These are phyloP conservation scores for Dorcoceras hygrometricum DNA, from an alignment of 257 asterid genomes.

Conservation along the genomic window DNA sequence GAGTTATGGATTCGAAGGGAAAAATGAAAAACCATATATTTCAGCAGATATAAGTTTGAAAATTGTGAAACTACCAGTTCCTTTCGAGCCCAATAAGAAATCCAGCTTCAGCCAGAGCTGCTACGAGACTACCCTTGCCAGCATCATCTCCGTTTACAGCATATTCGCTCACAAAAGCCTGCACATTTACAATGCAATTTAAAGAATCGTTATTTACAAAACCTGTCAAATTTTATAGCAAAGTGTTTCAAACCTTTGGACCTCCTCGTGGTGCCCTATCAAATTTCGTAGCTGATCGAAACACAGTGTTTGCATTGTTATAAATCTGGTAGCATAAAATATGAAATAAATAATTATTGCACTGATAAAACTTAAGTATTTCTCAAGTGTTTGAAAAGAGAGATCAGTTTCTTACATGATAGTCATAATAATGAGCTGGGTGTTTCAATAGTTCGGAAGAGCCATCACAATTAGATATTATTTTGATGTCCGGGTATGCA, in stretches of 20 bases:
- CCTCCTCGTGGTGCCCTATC: conserved; percentile 61
- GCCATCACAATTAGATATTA: conserved; percentile 89
- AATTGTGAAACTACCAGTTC: conserved; percentile 54
- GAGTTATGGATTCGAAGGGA: background rate
- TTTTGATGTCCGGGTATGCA: conserved; percentile 70
- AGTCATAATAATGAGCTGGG: conserved; percentile 89
- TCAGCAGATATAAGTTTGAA: background rate
- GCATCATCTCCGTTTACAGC: conserved; percentile 87
- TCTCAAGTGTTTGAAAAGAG: conserved; percentile 11
- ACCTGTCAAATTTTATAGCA: conserved; percentile 18
- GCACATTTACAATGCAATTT: conserved; percentile 21
- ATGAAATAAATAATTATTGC: background rate
- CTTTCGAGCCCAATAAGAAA: conserved; percentile 85
- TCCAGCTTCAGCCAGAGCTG: conserved; percentile 90
- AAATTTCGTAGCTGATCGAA: conserved; percentile 46
- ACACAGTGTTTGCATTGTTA: conserved; percentile 51
- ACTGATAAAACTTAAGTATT: background rate
- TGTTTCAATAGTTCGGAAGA: conserved; percentile 70
- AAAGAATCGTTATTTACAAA: conserved; percentile 12
- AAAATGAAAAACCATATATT: background rate
- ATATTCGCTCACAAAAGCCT: conserved; percentile 98
- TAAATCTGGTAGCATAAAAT: conserved; percentile 55
- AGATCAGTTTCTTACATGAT: conserved; percentile 54
- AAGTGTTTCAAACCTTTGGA: conserved; percentile 66
- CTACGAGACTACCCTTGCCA: conserved; percentile 84